Conservation (phyloP, 1,284 basidiomycete species). For the Flammula alnicola region DNA sequence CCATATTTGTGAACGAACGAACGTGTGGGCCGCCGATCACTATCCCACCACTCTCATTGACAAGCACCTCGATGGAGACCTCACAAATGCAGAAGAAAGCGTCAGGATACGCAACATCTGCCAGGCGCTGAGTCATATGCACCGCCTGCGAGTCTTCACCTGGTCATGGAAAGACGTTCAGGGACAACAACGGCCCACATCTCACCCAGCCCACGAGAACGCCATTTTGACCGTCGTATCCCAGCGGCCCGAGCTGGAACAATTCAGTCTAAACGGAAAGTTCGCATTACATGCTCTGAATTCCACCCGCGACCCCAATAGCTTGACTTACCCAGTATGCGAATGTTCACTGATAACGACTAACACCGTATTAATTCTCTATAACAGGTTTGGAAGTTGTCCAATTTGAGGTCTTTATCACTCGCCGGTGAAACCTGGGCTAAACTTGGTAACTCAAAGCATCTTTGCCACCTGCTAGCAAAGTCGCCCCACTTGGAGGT, state of each 20-base stretch:
- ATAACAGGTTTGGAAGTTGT: slow-evolving; percentile 43
- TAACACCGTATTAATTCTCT: slow-evolving; percentile 4
- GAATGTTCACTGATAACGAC: slow-evolving; percentile 19
- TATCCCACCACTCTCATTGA: slow-evolving; percentile 40
- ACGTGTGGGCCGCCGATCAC: slow-evolving; percentile 40
- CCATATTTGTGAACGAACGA: slow-evolving; percentile 40
- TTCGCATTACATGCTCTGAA: slow-evolving; percentile 41
- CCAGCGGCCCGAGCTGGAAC: slow-evolving; percentile 31
- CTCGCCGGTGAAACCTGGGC: slow-evolving; percentile 45
- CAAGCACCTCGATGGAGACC: slow-evolving; percentile 21
- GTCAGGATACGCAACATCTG: slow-evolving; percentile 41
- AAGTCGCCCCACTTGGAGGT: slow-evolving; percentile 42
- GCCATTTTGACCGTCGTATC: slow-evolving; percentile 35
- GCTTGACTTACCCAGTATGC: slow-evolving; percentile 43
- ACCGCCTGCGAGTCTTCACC: slow-evolving; percentile 41
- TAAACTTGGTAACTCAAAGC: slow-evolving; percentile 35
- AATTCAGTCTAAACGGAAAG: slow-evolving; percentile 40
- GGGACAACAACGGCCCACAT: slow-evolving; percentile 29
- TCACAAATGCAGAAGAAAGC: slow-evolving; percentile 31
- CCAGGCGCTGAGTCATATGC: slow-evolving; percentile 44
- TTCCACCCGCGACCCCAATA: slow-evolving; percentile 29
- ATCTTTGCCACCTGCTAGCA: slow-evolving; percentile 40
- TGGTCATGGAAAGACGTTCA: slow-evolving; percentile 39
- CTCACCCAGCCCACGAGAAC: slow-evolving; percentile 39
- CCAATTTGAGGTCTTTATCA: slow-evolving; percentile 40